These are phyloP conservation scores for Russula dissimulans DNA, from an alignment of 768 basidiomycete species.

Conservation along the genomic window DNA sequence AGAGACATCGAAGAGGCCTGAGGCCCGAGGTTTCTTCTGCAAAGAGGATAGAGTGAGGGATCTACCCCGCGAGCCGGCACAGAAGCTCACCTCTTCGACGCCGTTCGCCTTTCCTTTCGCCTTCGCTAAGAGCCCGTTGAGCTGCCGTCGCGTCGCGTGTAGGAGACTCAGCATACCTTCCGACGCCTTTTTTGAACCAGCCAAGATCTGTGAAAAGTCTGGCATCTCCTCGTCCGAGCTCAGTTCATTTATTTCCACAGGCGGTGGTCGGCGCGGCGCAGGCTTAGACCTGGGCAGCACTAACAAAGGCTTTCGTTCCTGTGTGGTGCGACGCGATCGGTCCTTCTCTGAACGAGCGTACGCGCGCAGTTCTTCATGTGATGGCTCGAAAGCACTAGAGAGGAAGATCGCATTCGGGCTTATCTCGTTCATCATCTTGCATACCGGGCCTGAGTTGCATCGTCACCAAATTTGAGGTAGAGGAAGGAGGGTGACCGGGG, in stretches of 20 bases:
- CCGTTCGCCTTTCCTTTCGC: background rate
- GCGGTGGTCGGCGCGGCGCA: conserved; percentile 3
- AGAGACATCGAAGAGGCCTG: background rate
- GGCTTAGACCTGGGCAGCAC: conserved; percentile 19
- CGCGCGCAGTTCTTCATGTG: conserved; percentile 43
- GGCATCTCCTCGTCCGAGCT: conserved; percentile 42
- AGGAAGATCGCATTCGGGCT: conserved; percentile 45
- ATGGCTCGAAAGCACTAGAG: conserved; percentile 59
- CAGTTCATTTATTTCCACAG: conserved; percentile 17
- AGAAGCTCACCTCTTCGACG: background rate
- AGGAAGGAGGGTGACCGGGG: background rate
- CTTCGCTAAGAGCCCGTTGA: background rate
- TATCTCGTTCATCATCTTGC: conserved; percentile 56
- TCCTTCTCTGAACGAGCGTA: conserved; percentile 27
- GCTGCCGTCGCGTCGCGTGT: background rate
- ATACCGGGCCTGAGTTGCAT: conserved; percentile 46
- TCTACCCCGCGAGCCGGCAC: no score
- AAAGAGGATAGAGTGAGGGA: background rate
- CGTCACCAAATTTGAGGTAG: background rate
- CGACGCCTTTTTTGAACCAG: conserved; percentile 6
- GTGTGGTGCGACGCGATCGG: background rate
- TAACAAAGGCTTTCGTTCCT: background rate
- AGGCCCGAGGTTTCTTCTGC: background rate
- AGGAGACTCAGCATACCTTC: background rate
- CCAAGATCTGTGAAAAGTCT: conserved; percentile 37